Conservation (phyloP, 352 stramenopile genomes). For the Phytopythium aichiense region DNA sequence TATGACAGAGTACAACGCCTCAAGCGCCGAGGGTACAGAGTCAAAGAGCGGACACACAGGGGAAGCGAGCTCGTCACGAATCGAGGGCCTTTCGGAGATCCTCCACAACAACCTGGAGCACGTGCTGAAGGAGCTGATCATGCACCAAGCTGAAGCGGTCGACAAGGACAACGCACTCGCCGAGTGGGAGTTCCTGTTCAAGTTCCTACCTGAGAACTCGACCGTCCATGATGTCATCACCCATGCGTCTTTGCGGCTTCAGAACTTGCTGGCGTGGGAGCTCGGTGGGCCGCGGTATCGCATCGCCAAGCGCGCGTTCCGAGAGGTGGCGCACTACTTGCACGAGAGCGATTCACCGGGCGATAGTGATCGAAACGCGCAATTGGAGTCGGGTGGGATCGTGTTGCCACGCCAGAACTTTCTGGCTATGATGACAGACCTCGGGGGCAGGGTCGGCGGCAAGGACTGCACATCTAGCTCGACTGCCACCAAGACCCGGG, state of each 20-base stretch:
- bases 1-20: conserved; percentile 28
- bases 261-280: conserved; percentile 66
- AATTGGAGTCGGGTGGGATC: conserved; percentile 19
- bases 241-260: conserved; percentile 41
- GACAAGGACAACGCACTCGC: conserved; percentile 46
- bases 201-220: conserved; percentile 56
- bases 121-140: conserved; percentile 60
- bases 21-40: conserved; percentile 16
- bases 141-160: conserved; percentile 48
- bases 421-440: conserved; percentile 76
- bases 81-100: conserved; percentile 35
- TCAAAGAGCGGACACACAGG: conserved; percentile 17
- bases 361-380: conserved; percentile 17
- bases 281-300: conserved; percentile 48
- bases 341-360: conserved; percentile 19
- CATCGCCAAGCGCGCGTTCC: conserved; percentile 51
- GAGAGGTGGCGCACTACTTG: conserved; percentile 45
- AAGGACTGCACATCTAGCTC: conserved; percentile 25
- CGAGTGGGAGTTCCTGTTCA: conserved; percentile 72
- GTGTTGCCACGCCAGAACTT: conserved; percentile 79
- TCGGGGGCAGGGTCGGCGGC: conserved; percentile 57
- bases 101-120: conserved; percentile 46
- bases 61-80: conserved; percentile 5
- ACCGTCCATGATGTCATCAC: conserved; percentile 58
- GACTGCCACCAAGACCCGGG: conserved; percentile 40